These are phyloP conservation scores for Amauroascus verrucosus DNA, from an alignment of 2,329 filamentous ascomycete genomes.

Conservation along the genomic window DNA sequence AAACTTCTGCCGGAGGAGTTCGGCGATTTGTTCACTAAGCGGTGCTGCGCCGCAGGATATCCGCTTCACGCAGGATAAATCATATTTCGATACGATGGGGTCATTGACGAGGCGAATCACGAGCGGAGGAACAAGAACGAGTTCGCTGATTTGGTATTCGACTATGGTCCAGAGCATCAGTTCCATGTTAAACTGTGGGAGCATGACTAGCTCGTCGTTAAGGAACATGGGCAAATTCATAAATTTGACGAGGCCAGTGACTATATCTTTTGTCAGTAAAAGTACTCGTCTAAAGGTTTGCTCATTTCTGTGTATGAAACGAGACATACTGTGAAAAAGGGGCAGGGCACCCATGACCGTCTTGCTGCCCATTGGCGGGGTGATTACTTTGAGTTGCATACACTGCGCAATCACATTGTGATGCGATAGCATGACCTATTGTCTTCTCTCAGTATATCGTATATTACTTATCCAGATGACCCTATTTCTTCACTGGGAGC, in stretches of 20 bases:
- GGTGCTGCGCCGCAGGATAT: slow-evolving; percentile 51
- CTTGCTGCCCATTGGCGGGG: slow-evolving; percentile 33
- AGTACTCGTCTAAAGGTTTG: neutral
- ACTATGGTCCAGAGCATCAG: slow-evolving; percentile 45
- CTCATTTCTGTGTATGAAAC: neutral
- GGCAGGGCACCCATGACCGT: slow-evolving; percentile 49
- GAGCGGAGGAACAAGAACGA: slow-evolving; percentile 35
- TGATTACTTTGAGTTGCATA: slow-evolving; percentile 48
- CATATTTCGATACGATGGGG: slow-evolving; percentile 25
- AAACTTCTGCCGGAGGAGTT: slow-evolving; percentile 44
- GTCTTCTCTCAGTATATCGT: neutral
- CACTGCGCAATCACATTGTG: slow-evolving; percentile 51
- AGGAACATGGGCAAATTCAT: slow-evolving; percentile 53
- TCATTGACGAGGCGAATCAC: slow-evolving; percentile 50
- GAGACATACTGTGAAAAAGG: slow-evolving; percentile 44
- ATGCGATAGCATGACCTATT: slow-evolving; percentile 43
- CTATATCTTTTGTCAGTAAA: slow-evolving; percentile 1
- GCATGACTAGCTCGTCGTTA: slow-evolving; percentile 56
- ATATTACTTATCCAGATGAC: slow-evolving; percentile 3
- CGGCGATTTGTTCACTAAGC: slow-evolving; percentile 39
- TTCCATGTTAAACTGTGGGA: slow-evolving; percentile 54
- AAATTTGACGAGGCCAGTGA: slow-evolving; percentile 53
- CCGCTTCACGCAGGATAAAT: slow-evolving; percentile 44
- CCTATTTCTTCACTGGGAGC: too few relatives aligned
- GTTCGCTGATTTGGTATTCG: slow-evolving; percentile 45